Base-by-base conservation (phyloP, 208 protist genomes). In the Wallacemonas rigidus region DNA sequence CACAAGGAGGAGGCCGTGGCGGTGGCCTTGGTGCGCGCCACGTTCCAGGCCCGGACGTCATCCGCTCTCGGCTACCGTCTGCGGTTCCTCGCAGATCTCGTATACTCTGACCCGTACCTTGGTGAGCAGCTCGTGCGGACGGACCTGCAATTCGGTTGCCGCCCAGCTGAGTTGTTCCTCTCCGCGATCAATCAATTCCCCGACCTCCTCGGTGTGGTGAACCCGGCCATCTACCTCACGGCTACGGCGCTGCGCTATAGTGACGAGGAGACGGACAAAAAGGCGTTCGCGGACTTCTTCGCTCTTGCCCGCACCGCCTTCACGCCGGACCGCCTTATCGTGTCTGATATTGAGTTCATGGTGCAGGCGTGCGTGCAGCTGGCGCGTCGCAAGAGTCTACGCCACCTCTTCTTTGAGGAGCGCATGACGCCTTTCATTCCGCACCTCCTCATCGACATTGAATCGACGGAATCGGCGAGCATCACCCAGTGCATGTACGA, bases 401-500 rank as follows among this genome's bases (percentile, higher is more conserved):
- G 92, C 55, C 51, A 41, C 15, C 87, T 84, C 44, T 95, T 97
- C 70, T 92, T 95, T 58, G 71, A 89, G 54, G 71, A 90, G 41
- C 67, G 83, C 63, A 77, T 95, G 14, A 68, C 92, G 39, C 67
- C 71, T 40, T 87, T 74, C 55, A 81, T 97, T n/a, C 90, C 89
- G 5, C 88, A 81, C 38, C 86, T 95, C 38, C 85, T 97, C 14
- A 95, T 85, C 53, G 84, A 95, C 68, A 90, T 90, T 61, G 87
- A 92, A 1, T 86, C 86, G 15, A 90, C 58, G 53, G 88, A 97
- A 79, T 80, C 88, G 12, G 88, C 89, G 2, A 89, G 84, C 54
- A 89, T 94, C 65, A 83, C 93, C 41, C 92, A 97, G 77, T 70
- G 88, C 72, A 89, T 93, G 63, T 97, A 97, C 74, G 86, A 93